Conservation (phyloP, 805 yeast genomes). For the Starmerella apis region DNA sequence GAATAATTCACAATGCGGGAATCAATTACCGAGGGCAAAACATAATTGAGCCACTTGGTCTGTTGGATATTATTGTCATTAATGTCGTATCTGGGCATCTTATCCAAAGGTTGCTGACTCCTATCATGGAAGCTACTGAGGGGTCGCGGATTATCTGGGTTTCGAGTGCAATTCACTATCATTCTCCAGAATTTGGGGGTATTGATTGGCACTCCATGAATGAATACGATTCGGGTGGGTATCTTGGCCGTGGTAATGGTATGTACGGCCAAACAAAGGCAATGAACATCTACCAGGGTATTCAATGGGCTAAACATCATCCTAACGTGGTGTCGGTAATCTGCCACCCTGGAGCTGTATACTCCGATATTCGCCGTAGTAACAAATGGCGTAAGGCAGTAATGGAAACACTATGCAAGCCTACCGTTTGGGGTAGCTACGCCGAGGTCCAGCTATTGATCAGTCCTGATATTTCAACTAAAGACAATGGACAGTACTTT, state of each 20-base stretch:
- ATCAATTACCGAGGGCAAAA: conserved; percentile 23
- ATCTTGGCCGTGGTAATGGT: conserved; percentile 22
- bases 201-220: conserved; percentile 35
- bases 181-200: conserved; percentile 32
- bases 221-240: conserved; percentile 23
- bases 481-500: conserved; percentile 33
- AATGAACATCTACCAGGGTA: conserved; percentile 34
- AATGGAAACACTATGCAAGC: conserved; percentile 19
- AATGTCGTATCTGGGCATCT: conserved; percentile 41
- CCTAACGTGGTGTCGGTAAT: conserved; percentile 31
- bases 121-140: conserved; percentile 34
- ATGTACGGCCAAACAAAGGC: conserved; percentile 42
- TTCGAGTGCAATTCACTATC: conserved; percentile 35
- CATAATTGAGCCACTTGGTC: conserved; percentile 9
- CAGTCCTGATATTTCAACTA: conserved; percentile 31
- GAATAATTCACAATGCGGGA: conserved; percentile 35
- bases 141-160: conserved; percentile 38
- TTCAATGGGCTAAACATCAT: conserved; percentile 32
- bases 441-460: conserved; percentile 38
- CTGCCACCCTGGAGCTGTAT: conserved; percentile 38
- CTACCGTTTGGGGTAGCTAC: conserved; percentile 37
- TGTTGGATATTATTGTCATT: conserved; percentile 35
- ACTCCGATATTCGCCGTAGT: conserved; percentile 34
- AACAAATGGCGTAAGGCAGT: conserved; percentile 19
- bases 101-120: conserved; percentile 31